Percentiles rank a stretch among this genome's conserved stretches.
These are phyloP conservation scores for Bertia moriformis DNA, from an alignment of 2,329 filamentous ascomycete species.

Conservation along the genomic window DNA sequence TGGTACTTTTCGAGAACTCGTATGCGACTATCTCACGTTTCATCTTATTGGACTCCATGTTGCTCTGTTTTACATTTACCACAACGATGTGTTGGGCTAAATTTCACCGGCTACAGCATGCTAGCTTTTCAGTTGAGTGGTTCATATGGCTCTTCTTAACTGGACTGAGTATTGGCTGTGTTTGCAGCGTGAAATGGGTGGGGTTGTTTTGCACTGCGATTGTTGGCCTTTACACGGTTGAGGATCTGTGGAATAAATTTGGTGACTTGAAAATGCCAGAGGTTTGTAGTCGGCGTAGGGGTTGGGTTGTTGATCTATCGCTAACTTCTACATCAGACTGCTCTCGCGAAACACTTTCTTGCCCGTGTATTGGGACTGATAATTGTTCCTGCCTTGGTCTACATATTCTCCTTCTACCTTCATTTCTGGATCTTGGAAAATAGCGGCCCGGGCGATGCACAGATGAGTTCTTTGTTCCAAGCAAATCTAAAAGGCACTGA, in stretches of 20 bases:
- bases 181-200: conserved; percentile 97
- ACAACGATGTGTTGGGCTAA: conserved; percentile 95
- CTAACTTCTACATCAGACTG: conserved; percentile 21
- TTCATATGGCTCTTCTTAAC: conserved; percentile 88
- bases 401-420: conserved; percentile 86
- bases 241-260: conserved; percentile 97
- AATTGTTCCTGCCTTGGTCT: conserved; percentile 74
- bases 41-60: conserved; percentile 95
- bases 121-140: conserved; percentile 84
- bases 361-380: conserved; percentile 79
- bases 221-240: conserved; percentile 86
- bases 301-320: conserved; percentile 1
- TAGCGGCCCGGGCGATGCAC: conserved; percentile 91
- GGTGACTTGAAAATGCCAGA: conserved; percentile 84
- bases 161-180: conserved; percentile 88
- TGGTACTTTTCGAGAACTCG: conserved; percentile 98
- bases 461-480: conserved; percentile 99
- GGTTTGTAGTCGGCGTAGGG: conserved; percentile 26
- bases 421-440: conserved; percentile 91
- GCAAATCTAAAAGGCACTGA: conserved; percentile 88
- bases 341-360: conserved; percentile 62
- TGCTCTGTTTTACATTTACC: conserved; percentile 95
- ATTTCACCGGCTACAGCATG: conserved; percentile 76
- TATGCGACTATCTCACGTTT: conserved; percentile 98
- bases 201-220: conserved; percentile 90